Evolutionary conservation across 495 filamentous ascomycete species (phyloP).

Genomic region (Daldinia childiae): DNA sequence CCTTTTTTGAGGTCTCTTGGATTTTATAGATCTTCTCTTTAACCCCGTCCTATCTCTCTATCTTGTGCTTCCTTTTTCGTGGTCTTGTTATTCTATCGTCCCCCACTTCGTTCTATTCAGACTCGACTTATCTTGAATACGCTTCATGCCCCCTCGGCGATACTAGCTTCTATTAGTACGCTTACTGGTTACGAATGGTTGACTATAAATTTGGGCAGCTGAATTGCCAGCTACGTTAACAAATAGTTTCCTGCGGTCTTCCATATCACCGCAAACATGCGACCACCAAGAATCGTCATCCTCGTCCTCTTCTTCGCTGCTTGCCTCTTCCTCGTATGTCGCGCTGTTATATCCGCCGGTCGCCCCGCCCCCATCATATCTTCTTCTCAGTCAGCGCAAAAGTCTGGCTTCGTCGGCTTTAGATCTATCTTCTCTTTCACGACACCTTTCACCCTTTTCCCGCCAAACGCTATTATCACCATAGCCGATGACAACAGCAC

Average conservation of each 20-base stretch:
- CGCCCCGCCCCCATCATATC: constrained; percentile 42
- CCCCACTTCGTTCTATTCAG: constrained; percentile 21
- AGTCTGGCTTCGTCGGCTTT: constrained; percentile 50
- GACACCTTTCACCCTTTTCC: constrained; percentile 78
- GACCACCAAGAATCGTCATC: constrained; percentile 57
- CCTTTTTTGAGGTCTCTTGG: constrained; percentile 19
- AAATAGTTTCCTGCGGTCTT: not conserved
- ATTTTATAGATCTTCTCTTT: constrained; percentile 21
- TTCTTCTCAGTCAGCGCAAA: constrained; percentile 40
- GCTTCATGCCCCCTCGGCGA: constrained; percentile 1
- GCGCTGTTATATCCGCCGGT: constrained; percentile 50
- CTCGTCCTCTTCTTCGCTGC: constrained; percentile 58
- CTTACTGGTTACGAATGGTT: constrained; percentile 37
- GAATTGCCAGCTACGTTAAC: constrained; percentile 45
- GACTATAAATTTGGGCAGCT: constrained; percentile 37
- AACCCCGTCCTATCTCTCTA: constrained; percentile 10
- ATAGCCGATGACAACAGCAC: constrained; percentile 98
- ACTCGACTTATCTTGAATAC: constrained; percentile 25
- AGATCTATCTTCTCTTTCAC: constrained; percentile 59
- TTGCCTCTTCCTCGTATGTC: constrained; percentile 58
- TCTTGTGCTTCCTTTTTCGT: constrained; percentile 14
- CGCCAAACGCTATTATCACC: constrained; percentile 92
- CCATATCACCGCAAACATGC: constrained; percentile 50
- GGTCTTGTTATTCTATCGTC: constrained; percentile 10
- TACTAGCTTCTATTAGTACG: constrained; percentile 20